Evolutionary conservation across 169 alveolate species (phyloP).

Genomic region (Plasmodium relictum): DNA sequence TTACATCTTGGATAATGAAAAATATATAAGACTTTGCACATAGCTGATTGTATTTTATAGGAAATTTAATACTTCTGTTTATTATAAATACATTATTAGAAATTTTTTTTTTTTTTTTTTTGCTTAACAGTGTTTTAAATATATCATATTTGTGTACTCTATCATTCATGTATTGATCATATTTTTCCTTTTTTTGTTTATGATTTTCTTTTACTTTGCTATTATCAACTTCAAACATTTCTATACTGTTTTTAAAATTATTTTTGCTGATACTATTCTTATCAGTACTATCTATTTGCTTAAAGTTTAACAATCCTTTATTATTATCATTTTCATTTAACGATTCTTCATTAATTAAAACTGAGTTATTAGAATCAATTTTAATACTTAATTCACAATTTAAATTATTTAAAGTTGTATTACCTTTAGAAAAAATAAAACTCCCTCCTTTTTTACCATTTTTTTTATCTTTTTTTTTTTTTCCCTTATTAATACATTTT

Average conservation of each 20-base stretch:
- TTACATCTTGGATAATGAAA: conserved; percentile 21
- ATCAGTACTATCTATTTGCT: too few species aligned
- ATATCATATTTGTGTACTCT: background rate
- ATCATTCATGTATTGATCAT: background rate
- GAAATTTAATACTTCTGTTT: conserved; percentile 4
- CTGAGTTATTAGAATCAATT: too few species aligned
- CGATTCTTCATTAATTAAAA: too few species aligned
- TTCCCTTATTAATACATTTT: background rate
- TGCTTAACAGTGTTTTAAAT: conserved; percentile 5
- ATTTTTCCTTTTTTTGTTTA: background rate
- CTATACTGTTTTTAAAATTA: background rate
- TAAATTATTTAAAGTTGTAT: too few species aligned
- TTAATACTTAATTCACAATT: too few species aligned
- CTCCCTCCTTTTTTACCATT: background rate
- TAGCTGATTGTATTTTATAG: conserved; percentile 31
- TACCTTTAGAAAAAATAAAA: conserved; percentile 2
- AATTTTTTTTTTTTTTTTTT: conserved; percentile 3
- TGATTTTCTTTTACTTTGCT: background rate
- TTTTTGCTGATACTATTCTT: background rate
- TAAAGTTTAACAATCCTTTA: too few species aligned
- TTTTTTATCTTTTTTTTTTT: background rate
- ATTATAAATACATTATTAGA: conserved; percentile 1
- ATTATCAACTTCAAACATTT: background rate
- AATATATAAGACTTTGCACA: conserved; percentile 16
- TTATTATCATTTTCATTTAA: background rate